These are phyloP conservation scores for Pythium graminicola DNA, from an alignment of 352 stramenopile genomes.

Conservation along the genomic window DNA sequence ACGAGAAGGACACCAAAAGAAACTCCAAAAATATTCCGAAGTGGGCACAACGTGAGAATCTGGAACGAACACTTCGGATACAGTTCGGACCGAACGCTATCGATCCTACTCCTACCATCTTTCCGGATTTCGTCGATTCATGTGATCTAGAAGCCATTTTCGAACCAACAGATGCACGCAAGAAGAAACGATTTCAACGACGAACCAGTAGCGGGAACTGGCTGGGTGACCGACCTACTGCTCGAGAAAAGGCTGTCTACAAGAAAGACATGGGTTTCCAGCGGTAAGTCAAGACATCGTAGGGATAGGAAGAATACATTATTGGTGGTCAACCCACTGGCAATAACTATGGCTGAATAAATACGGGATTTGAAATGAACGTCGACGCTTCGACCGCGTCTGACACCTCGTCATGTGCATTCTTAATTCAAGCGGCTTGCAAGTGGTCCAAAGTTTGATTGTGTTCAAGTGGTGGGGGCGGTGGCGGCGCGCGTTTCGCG, in stretches of 20 bases:
- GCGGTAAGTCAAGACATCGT: constrained; percentile 23
- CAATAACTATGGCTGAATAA: constrained; percentile 23
- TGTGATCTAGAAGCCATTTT: constrained; percentile 85
- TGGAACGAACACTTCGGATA: constrained; percentile 54
- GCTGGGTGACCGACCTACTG: constrained; percentile 70
- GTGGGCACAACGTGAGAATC: constrained; percentile 70
- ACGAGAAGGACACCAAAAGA: constrained; percentile 30
- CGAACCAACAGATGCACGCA: constrained; percentile 54
- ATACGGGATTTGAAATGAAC: constrained; percentile 18
- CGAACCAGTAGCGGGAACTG: constrained; percentile 84
- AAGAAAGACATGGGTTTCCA: constrained; percentile 80
- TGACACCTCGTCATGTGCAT: not conserved
- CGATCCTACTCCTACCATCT: constrained; percentile 74
- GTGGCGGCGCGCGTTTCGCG: constrained; percentile 3
- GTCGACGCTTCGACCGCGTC: constrained; percentile 26
- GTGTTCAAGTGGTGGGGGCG: constrained; percentile 2
- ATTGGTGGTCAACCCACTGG: constrained; percentile 17
- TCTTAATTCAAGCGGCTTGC: constrained; percentile 12
- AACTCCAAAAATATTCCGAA: constrained; percentile 72
- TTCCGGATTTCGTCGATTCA: constrained; percentile 76
- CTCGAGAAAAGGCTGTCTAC: constrained; percentile 72
- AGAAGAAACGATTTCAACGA: constrained; percentile 73
- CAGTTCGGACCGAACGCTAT: constrained; percentile 72
- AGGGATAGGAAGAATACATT: constrained; percentile 19
- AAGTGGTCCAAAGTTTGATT: constrained; percentile 2